phyloP scores from a whole-genome alignment of 352 stramenopile species.

The Globisporangium nodosum region DNA sequence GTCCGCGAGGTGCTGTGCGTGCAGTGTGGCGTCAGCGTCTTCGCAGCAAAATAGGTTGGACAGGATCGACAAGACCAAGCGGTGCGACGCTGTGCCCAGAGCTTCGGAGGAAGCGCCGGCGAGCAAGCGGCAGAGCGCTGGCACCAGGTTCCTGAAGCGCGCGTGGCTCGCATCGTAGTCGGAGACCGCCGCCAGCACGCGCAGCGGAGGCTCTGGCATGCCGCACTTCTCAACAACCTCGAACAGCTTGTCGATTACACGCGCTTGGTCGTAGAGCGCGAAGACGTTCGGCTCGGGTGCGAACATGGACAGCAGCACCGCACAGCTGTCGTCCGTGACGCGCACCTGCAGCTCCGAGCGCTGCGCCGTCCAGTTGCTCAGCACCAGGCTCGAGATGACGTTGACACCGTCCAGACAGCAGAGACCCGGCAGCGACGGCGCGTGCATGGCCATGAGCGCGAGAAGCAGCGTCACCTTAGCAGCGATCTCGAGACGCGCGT shows the following conservation, averaged over 20 bases:
- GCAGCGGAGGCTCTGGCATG: conserved; percentile 33
- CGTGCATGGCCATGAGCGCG: conserved; percentile 35
- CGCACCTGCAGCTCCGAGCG: conserved; percentile 9
- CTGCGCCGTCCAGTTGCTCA: conserved; percentile 13
- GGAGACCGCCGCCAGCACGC: conserved; percentile 45
- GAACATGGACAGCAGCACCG: conserved; percentile 45
- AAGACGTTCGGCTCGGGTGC: conserved; percentile 34
- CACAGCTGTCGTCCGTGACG: conserved; percentile 39
- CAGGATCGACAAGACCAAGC: conserved; percentile 45
- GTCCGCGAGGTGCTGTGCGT: conserved; percentile 8
- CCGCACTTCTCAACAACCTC: conserved; percentile 26
- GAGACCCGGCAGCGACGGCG: conserved; percentile 39
- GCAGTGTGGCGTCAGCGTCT: conserved; percentile 1
- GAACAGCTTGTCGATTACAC: conserved; percentile 47
- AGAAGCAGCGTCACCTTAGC: conserved; percentile 44
- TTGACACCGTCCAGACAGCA: conserved; percentile 38
- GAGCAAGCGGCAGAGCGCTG: conserved; percentile 19
- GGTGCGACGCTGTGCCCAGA: conserved; percentile 12
- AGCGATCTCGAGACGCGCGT: conserved; percentile 17
- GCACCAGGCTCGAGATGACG: conserved; percentile 24
- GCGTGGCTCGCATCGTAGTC: conserved; percentile 23
- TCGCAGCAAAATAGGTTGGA: conserved; percentile 56
- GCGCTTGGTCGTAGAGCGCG: conserved; percentile 38
- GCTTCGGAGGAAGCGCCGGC: neutral
- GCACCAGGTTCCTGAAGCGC: conserved; percentile 32